Evolutionary conservation across 441 rosid species (phyloP).

Genomic region (Gossypium davidsonii): DNA sequence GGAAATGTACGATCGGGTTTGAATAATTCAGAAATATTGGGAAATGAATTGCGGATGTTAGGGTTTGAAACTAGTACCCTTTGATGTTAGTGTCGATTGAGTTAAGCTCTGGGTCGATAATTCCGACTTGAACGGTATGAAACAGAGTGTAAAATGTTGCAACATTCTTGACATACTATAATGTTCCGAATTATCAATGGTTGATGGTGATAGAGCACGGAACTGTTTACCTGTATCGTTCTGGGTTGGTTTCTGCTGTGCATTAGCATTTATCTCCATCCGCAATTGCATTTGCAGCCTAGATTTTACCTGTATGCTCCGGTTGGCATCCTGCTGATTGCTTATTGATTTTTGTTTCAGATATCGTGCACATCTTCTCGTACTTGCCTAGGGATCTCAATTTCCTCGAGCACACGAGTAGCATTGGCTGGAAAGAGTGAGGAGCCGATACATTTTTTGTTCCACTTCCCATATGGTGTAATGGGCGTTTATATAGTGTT

Average conservation of each 20-base stretch:
- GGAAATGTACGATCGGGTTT: too few species aligned
- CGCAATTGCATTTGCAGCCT: not conserved
- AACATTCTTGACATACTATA: too few species aligned
- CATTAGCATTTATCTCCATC: not conserved
- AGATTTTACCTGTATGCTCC: not conserved
- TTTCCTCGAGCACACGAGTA: conserved; percentile 86
- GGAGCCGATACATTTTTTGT: conserved; percentile 23
- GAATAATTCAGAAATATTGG: too few species aligned
- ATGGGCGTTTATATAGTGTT: not conserved
- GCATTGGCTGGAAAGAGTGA: conserved; percentile 94
- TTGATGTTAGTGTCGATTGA: too few species aligned
- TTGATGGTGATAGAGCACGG: not conserved
- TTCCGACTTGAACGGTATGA: too few species aligned
- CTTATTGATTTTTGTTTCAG: conserved; percentile 37
- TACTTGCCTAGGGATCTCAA: conserved; percentile 86
- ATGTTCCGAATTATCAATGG: not conserved
- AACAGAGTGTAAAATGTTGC: too few species aligned
- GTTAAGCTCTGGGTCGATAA: too few species aligned
- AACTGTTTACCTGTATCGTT: not conserved
- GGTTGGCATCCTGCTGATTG: not conserved
- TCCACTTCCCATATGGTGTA: not conserved
- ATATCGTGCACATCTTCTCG: conserved; percentile 80
- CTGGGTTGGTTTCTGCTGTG: not conserved
- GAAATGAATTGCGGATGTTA: too few species aligned
- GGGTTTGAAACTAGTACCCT: too few species aligned